Evolutionary conservation across 148 eudicot species (phyloP), one percentile per base, ranked within the genome.

Genomic region (Persicaria maculosa): DNA sequence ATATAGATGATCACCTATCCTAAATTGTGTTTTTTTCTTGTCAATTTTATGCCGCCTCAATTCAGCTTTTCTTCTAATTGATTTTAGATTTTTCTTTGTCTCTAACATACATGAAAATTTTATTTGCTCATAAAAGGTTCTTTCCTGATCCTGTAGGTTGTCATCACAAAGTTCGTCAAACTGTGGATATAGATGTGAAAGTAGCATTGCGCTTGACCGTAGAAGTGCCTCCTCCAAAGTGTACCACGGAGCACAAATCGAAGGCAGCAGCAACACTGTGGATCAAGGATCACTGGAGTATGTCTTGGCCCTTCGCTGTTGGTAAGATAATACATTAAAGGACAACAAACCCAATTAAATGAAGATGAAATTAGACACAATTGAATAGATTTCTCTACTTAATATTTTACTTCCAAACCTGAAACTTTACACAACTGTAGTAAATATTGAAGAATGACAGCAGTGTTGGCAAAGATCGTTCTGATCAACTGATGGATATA

Each of bases 91-190:
- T 25, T 25, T 25, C 31, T 25, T 25, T 25, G 31, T 25, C 31
- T 25, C 31, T 25, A 25, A 25, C 31, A 25, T 25, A 25, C 31
- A 25, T 25, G 31, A 7, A n/a, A 14, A 22, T 1, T 5, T 55
- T 47, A 50, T 48, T 65, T 20, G 2, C 4, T 68, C 31, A 15
- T 46, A 9, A 68, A 71, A 19, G n/a, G 48, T 65, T 11, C 12
- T 74, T 54, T 17, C 45, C 47, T 36, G 20, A 69, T 81, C 69
- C 14, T 83, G 74, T 78, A 91, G 91, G 72, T 79, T 20, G 20
- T 71, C 77, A 16, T 69, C 81, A 45, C 72, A 74, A 73, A 68
- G 61, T 12, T 59, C 14, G 36, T 9, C 14, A 59, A 59, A 59
- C 25, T 59, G 65, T 22, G 2, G 65, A 58, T 58, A 40, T 25